Evolutionary conservation across 805 yeast genomes (phyloP).

Genomic region (Saturnispora sekii): DNA sequence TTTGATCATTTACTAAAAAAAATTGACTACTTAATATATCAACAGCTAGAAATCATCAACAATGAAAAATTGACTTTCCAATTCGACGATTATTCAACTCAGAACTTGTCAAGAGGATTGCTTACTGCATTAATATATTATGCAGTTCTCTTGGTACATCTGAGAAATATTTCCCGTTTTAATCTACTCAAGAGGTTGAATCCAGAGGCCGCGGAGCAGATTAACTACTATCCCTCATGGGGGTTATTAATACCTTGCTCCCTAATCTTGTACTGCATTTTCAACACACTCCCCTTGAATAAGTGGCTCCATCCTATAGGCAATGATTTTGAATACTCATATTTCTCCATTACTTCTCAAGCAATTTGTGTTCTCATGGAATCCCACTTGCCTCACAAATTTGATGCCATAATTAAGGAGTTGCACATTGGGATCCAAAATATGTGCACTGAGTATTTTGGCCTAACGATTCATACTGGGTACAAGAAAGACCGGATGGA

Average conservation of each 20-base stretch:
- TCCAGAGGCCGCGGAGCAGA: neutral
- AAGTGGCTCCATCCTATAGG: neutral
- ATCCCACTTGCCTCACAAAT: neutral
- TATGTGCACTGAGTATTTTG: neutral
- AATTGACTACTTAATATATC: constrained; percentile 65
- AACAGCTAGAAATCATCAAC: constrained; percentile 53
- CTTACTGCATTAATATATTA: constrained; percentile 63
- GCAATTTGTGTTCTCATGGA: constrained; percentile 2
- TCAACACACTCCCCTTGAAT: neutral
- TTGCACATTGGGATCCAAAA: constrained; percentile 3
- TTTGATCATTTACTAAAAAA: constrained; percentile 28
- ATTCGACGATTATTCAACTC: constrained; percentile 32
- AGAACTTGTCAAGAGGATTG: constrained; percentile 42
- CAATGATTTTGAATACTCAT: neutral
- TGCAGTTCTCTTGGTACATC: constrained; percentile 53
- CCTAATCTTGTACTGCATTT: constrained; percentile 9
- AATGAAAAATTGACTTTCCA: constrained; percentile 54
- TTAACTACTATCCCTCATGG: constrained; percentile 21
- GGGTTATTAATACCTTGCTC: constrained; percentile 14
- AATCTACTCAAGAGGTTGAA: neutral
- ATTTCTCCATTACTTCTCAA: neutral
- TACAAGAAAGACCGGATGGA: neutral
- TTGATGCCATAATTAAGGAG: constrained; percentile 1
- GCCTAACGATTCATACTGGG: neutral
- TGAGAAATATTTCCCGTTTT: constrained; percentile 44